These are phyloP conservation scores for Fusarium stilboides DNA, from an alignment of 2,329 filamentous ascomycete species.

Conservation along the genomic window DNA sequence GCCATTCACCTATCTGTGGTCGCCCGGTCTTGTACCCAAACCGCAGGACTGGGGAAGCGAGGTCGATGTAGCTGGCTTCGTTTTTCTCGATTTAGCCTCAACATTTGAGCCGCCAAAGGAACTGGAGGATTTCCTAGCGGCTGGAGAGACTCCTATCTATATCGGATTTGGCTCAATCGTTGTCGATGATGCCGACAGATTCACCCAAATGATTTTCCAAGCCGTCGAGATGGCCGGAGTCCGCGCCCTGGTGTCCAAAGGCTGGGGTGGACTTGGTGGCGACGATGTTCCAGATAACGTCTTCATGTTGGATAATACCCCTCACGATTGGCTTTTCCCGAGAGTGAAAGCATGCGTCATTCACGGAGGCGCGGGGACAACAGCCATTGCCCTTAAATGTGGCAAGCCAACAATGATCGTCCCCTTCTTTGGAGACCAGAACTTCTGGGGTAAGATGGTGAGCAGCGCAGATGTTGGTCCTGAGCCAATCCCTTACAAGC, in stretches of 20 bases:
- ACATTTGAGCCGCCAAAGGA: slow-evolving; percentile 71
- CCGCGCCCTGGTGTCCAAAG: slow-evolving; percentile 80
- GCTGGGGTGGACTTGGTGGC: slow-evolving; percentile 80
- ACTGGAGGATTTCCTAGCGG: slow-evolving; percentile 69
- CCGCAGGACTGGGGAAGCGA: slow-evolving; percentile 78
- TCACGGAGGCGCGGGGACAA: slow-evolving; percentile 84
- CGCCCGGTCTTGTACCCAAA: slow-evolving; percentile 75
- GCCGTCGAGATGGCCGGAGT: slow-evolving; percentile 77
- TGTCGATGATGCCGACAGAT: slow-evolving; percentile 77
- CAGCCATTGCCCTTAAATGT: slow-evolving; percentile 80
- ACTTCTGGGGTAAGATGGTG: slow-evolving; percentile 83
- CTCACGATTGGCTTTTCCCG: slow-evolving; percentile 84
- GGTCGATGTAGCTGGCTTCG: slow-evolving; percentile 83
- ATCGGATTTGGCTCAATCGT: slow-evolving; percentile 85
- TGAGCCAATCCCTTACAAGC: slow-evolving; percentile 77
- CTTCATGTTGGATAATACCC: slow-evolving; percentile 81
- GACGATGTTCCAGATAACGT: slow-evolving; percentile 73
- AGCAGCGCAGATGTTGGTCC: slow-evolving; percentile 75
- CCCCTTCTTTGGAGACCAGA: slow-evolving; percentile 85
- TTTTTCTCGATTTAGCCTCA: slow-evolving; percentile 80
- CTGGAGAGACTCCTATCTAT: slow-evolving; percentile 75
- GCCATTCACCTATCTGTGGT: slow-evolving; percentile 83
- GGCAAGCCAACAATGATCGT: slow-evolving; percentile 82
- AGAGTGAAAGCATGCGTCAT: slow-evolving; percentile 77
- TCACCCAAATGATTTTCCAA: slow-evolving; percentile 80